phyloP scores from a whole-genome alignment of 108 stramenopile species.

The Parietichytrium sp. region DNA sequence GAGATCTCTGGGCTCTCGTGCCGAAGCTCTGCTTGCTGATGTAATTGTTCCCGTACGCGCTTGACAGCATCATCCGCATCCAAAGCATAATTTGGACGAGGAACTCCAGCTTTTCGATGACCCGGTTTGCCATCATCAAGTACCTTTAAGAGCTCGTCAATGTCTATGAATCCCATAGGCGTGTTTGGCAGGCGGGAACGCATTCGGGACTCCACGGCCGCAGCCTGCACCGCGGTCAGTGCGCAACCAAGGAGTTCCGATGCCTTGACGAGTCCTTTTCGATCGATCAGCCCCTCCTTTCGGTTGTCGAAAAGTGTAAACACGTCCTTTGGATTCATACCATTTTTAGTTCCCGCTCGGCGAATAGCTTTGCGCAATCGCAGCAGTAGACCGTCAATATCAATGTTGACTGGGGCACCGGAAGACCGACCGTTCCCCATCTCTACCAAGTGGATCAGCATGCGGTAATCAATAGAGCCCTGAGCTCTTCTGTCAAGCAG shows the following conservation, averaged over 20 bases:
- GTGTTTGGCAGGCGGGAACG: neutral
- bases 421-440: neutral
- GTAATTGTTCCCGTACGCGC: neutral
- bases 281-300: neutral
- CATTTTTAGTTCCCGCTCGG: neutral
- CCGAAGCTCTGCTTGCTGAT: neutral
- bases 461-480: neutral
- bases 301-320: neutral
- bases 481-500: neutral
- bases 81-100: neutral
- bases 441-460: neutral
- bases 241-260: constrained; percentile 27
- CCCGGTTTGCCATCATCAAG: no score
- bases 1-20: neutral
- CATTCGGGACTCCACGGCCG: neutral
- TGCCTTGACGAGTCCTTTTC: neutral
- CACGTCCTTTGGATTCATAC: neutral
- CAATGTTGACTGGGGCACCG: neutral
- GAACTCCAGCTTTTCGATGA: no score
- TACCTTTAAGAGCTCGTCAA: neutral
- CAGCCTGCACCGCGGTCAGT: neutral
- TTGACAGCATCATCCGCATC: neutral
- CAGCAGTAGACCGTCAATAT: neutral
- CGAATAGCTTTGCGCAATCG: constrained; percentile 11
- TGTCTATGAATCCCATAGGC: neutral